phyloP scores from a whole-genome alignment of 2,329 filamentous ascomycete species.

The Neopestalotiopsis clavispora region DNA sequence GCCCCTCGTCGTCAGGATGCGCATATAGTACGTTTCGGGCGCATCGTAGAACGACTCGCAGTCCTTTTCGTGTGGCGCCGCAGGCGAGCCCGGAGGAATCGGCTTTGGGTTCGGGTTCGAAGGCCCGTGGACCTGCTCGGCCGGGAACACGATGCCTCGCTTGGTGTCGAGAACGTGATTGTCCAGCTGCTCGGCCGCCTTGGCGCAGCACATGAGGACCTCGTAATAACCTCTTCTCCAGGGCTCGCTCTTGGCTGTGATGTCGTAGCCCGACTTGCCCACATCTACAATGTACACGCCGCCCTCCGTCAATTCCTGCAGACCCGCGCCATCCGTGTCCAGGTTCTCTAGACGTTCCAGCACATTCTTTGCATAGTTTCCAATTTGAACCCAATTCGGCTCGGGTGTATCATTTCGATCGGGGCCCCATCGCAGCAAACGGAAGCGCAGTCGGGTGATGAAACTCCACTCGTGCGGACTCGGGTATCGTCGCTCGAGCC shows the following conservation, averaged over 20 bases:
- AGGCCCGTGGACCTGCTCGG: conserved; percentile 77
- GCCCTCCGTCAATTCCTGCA: conserved; percentile 61
- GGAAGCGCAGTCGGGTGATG: conserved; percentile 69
- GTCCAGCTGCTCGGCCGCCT: conserved; percentile 80
- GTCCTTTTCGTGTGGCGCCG: conserved; percentile 75
- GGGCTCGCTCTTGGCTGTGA: conserved; percentile 76
- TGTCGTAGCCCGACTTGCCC: conserved; percentile 64
- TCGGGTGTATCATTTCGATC: conserved; percentile 57
- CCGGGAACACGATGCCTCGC: conserved; percentile 69
- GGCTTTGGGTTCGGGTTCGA: conserved; percentile 83
- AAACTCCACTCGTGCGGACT: conserved; percentile 84
- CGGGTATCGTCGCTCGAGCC: conserved; percentile 75
- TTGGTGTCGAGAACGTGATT: conserved; percentile 76
- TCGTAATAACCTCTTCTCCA: conserved; percentile 90
- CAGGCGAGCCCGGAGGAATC: conserved; percentile 65
- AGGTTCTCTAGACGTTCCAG: conserved; percentile 73
- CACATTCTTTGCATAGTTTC: conserved; percentile 62
- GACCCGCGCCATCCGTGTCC: conserved; percentile 68
- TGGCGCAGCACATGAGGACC: conserved; percentile 76
- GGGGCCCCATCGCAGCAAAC: conserved; percentile 66
- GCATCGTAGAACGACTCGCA: conserved; percentile 71
- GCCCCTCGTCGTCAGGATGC: conserved; percentile 79
- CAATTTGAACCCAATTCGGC: conserved; percentile 73
- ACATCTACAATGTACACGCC: conserved; percentile 59
- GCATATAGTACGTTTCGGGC: conserved; percentile 80